Base-by-base conservation (phyloP, 371 early-diverging fungal genomes). In the Mortierella polycephala region DNA sequence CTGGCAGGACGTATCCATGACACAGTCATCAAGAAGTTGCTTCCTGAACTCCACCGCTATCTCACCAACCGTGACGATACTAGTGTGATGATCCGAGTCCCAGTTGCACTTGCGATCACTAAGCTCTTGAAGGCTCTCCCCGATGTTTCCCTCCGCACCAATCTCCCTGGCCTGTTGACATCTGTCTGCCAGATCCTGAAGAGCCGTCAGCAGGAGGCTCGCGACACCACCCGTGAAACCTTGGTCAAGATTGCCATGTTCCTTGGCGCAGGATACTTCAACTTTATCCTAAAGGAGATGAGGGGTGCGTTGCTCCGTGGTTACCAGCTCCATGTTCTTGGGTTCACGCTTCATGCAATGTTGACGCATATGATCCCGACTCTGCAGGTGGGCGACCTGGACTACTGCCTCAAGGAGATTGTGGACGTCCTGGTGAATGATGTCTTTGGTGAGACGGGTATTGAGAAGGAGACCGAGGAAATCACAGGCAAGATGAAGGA, bases 311-410 rank as follows among this genome's bases (percentile, higher is more conserved):
- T 98, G 59, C 85, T 87, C 20, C 88, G 93, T 16, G 99, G 99
- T 47, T 95, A 94, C 65, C 94, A 96, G 76, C 84, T 93, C 45
- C 98, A 98, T 76, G 95, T 98, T 8, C 89, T 98, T 14, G 95
- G 94, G 10, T 98, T 90, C 83, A 96, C 98, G 0, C 76, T 97
- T 57, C 93, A 96, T 72, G 81, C 91, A 3, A 72, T 99, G 63
- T 70, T 98, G 39, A 82, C 82, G 13, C 89, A 90, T 53, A 82
- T 95, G 51, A 75, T 88, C 10, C 86, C 90, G 10, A 86, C 83
- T 1, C 54, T 91, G 39, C 75, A 87, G 21, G 87, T 88, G 0
- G 96, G 96, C 20, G 88, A 88, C 8, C 69, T 98, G n/a, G 96
- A 98, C 74, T 84, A 90, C 62, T 92, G 95, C 59, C 75, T 95